Base-by-base conservation (phyloP, 116 monocot genomes). In the Zostera marina region DNA sequence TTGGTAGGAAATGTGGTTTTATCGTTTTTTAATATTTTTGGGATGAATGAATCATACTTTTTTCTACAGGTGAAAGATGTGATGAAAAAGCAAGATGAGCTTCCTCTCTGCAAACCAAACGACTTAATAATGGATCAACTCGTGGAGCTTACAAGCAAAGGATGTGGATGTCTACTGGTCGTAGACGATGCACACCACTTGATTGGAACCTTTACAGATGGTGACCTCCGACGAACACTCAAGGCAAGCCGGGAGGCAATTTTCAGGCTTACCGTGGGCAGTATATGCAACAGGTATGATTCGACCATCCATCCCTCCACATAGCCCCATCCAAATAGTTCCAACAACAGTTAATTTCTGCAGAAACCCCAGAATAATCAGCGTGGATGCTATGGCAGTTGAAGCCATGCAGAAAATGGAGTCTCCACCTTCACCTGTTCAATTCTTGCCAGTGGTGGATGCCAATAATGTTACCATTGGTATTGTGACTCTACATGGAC, bases 81-180 rank as follows among this genome's bases (percentile, higher is more conserved):
- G 8, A 91, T 91, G 91, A 91, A 82, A 77, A 85, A 73, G 66
- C 58, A 80, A 17, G 72, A 74, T 3, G 73, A 85, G 0, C 68
- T 91, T 68, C 91, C 91, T 9, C 23, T 91, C 42, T 85, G 91
- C 67, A 85, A 76, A 44, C 79, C 82, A 62, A 73, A 75, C 53
- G 86, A 91, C 63, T 61, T 91, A 70, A 91, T 91, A 54, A 91
- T 91, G 91, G 79, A 82, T 63, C 91, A 91, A 52, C 75, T 91
- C 7, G 79, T 86, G 3, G 91, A 91, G 65, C 75, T 91, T 12
- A 85, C 81, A 2, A 90, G 81, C 55, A 90, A 90, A 77, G 90
- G 85, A 12, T 90, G 90, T 45, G 90, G 90, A 10, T 91, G 86
- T 47, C 63, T 91, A 25, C 86, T 91, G 38, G 82, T 82, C 40